These are phyloP conservation scores for Dichomitus squalens DNA, from an alignment of 1,284 basidiomycete species.

Conservation along the genomic window DNA sequence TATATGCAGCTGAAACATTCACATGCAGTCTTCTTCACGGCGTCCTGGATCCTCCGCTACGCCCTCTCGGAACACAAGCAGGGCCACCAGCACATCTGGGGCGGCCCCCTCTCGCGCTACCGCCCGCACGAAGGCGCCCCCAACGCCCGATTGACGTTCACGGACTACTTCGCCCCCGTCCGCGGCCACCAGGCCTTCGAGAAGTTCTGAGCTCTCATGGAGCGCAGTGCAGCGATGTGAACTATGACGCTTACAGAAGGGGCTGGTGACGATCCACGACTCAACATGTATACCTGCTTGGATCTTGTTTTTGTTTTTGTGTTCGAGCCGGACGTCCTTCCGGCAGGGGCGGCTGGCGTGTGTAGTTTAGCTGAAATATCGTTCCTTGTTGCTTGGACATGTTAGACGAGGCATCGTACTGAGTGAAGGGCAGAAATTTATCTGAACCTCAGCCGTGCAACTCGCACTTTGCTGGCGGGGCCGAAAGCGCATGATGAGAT, in stretches of 20 bases:
- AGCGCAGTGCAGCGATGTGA: background rate
- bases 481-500: no score
- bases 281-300: background rate
- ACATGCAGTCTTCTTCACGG: conserved; percentile 44
- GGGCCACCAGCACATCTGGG: conserved; percentile 55
- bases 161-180: conserved; percentile 22
- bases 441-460: no score
- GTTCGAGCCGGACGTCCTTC: conserved; percentile 8
- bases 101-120: conserved; percentile 52
- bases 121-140: conserved; percentile 18
- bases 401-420: no score
- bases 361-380: conserved; percentile 2
- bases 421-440: no score
- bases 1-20: background rate
- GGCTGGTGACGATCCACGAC: background rate
- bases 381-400: background rate
- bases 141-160: conserved; percentile 18
- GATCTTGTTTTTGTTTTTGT: background rate
- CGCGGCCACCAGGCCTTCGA: conserved; percentile 20
- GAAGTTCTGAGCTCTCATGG: conserved; percentile 11
- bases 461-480: no score
- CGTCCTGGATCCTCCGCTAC: conserved; percentile 45
- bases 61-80: conserved; percentile 42
- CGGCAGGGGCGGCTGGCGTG: conserved; percentile 5
- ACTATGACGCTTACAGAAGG: background rate